Base-by-base conservation (phyloP, 331 rosid genomes). In the Erythrophleum ivorense region DNA sequence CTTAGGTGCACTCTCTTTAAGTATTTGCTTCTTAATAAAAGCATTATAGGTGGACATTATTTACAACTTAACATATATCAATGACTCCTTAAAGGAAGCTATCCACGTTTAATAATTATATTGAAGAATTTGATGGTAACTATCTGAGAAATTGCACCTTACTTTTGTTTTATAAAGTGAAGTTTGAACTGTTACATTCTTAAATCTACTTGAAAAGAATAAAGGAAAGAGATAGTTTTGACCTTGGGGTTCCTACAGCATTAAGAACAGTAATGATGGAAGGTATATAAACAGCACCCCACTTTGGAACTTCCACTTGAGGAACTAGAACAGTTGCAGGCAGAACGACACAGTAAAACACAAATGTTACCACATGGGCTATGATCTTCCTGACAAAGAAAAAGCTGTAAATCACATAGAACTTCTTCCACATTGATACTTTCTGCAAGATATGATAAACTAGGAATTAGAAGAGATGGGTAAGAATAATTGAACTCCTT, bases 181-280 rank as follows among this genome's bases (percentile, higher is more conserved):
- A 36, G 38, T 10, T 29, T 29, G n/a, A 60, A 14, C 65, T 9
- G 34, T 9, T 5, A 9, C 38, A 11, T 16, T 60, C 9, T 12
- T 31, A 29, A 66, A 38, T 66, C 15, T n/a, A 50, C 79, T 45
- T 53, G 40, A 24, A n/a, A 60, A 21, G 53, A 38, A 34, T 52
- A 16, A 31, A 50, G 64, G 55, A 53, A 45, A 10, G 75, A 67
- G 68, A 74, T 19, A 19, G 36, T 69, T 19, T 55, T 34, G 49
- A 91, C 97, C 97, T 91, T 48, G 98, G 97, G 82, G 97, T 93
- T 86, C 97, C 98, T 49, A 91, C 97, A 15, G 98, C 95, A 84
- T 95, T 93, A 55, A 95, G 97, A 76, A 95, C 89, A 38, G 97
- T 95, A 73, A 93, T 91, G 71, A 82, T 88, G 3, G 89, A 90